These are phyloP conservation scores for Schwanniomyces vanrijiae DNA, from an alignment of 805 yeast genomes.

Conservation along the genomic window DNA sequence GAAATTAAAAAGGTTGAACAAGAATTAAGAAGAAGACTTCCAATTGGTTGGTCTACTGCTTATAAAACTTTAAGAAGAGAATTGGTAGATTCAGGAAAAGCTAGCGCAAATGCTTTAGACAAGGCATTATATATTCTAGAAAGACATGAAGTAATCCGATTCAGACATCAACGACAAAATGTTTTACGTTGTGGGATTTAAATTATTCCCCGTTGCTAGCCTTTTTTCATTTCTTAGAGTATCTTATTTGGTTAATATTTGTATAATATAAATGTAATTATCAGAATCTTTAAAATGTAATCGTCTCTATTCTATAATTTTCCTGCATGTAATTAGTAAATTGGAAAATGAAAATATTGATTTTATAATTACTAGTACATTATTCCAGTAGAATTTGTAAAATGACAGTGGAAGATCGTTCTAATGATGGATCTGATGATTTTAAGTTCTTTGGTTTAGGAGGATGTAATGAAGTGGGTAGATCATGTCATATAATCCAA, in stretches of 20 bases:
- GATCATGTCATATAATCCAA: constrained; percentile 90
- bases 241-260: neutral
- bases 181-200: constrained; percentile 73
- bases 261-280: neutral
- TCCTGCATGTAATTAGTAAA: neutral
- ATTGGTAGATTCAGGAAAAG: constrained; percentile 66
- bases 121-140: constrained; percentile 80
- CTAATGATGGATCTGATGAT: constrained; percentile 33
- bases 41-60: constrained; percentile 95
- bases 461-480: constrained; percentile 97
- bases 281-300: too few relatives aligned
- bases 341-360: neutral
- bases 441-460: constrained; percentile 84
- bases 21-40: constrained; percentile 85
- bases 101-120: constrained; percentile 71
- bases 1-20: constrained; percentile 81
- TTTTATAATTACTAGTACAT: neutral
- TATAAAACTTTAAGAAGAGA: constrained; percentile 81
- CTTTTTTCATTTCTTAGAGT: neutral
- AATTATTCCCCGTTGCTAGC: neutral
- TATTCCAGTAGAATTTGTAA: neutral
- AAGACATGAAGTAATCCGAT: constrained; percentile 81
- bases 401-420: constrained; percentile 13
- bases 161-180: constrained; percentile 83
- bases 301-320: too few relatives aligned